phyloP scores from a whole-genome alignment of 495 filamentous ascomycete genomes.

The Penicillium waksmanii region DNA sequence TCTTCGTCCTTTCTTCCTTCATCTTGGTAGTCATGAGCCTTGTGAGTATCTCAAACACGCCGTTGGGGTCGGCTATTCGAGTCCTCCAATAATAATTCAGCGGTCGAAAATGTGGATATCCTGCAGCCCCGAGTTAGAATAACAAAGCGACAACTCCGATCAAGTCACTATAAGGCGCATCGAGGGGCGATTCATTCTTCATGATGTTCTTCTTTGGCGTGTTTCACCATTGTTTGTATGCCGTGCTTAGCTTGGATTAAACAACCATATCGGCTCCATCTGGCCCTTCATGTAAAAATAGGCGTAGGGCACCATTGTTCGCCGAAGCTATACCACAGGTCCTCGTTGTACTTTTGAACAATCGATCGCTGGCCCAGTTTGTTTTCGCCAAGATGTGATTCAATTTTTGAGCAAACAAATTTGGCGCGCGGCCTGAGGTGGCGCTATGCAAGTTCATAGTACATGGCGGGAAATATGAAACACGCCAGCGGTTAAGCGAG shows the following conservation, averaged over 20 bases:
- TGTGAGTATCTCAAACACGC: constrained; percentile 1
- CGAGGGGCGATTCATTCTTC: neutral
- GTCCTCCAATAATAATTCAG: neutral
- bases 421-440: constrained; percentile 1
- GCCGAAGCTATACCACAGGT: neutral
- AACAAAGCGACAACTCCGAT: neutral
- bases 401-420: neutral
- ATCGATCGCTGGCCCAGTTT: too few relatives aligned
- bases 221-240: constrained; percentile 4
- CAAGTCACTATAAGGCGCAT: neutral
- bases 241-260: neutral
- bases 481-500: constrained; percentile 7
- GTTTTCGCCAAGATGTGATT: too few relatives aligned
- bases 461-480: neutral
- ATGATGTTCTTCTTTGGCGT: neutral
- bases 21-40: constrained; percentile 1
- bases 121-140: neutral
- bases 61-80: neutral
- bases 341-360: neutral
- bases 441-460: constrained; percentile 2
- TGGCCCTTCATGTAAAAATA: neutral
- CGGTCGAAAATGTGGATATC: neutral
- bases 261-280: neutral
- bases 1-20: neutral
- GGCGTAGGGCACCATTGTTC: neutral